Conservation (phyloP, 2,329 filamentous ascomycete genomes). For the Verticillium klebahnii region DNA sequence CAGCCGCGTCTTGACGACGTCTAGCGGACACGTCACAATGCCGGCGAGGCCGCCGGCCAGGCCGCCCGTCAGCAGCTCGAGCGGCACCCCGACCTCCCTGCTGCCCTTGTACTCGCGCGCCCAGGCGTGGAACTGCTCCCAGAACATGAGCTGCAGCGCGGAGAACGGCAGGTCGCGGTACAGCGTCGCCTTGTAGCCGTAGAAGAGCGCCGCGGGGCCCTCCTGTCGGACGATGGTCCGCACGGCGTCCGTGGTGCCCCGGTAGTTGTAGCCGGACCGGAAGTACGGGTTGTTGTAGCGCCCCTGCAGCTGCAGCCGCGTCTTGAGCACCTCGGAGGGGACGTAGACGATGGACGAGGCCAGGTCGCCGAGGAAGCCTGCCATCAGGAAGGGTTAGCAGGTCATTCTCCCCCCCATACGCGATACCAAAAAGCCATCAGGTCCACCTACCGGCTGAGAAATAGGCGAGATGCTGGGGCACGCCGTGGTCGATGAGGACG, state of each 20-base stretch:
- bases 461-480: slow-evolving; percentile 81
- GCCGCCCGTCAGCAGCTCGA: slow-evolving; percentile 87
- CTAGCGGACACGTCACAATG: slow-evolving; percentile 89
- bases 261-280: slow-evolving; percentile 93
- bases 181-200: slow-evolving; percentile 95
- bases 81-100: slow-evolving; percentile 75
- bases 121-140: slow-evolving; percentile 85
- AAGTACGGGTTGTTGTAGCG: slow-evolving; percentile 94
- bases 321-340: slow-evolving; percentile 95
- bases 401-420: not conserved
- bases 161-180: slow-evolving; percentile 95
- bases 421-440: not conserved
- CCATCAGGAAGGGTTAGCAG: not conserved
- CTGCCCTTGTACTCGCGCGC: slow-evolving; percentile 75
- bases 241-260: slow-evolving; percentile 75
- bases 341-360: slow-evolving; percentile 93
- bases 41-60: slow-evolving; percentile 89
- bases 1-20: slow-evolving; percentile 94
- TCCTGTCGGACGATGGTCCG: slow-evolving; percentile 80
- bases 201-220: slow-evolving; percentile 81
- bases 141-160: slow-evolving; percentile 95
- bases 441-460: slow-evolving; percentile 66
- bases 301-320: slow-evolving; percentile 90
- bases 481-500: slow-evolving; percentile 75
- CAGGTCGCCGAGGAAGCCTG: slow-evolving; percentile 88